Percentiles rank a stretch among this genome's conserved stretches.
phyloP scores from a whole-genome alignment of 768 basidiomycete genomes.

The Pulveroboletus ravenelii region DNA sequence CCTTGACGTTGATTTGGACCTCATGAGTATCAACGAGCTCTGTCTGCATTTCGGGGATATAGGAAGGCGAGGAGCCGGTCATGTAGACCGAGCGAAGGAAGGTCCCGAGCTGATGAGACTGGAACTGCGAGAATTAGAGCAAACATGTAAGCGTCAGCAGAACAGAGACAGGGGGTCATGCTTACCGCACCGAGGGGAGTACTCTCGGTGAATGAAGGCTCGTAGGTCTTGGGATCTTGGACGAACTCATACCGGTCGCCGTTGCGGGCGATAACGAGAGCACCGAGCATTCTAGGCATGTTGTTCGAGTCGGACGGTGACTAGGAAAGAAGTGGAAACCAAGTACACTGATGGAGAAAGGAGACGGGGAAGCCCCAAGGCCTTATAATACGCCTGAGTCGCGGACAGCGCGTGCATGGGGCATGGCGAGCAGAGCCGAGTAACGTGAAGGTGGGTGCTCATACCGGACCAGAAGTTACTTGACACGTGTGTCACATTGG shows the following conservation, averaged over 20 bases:
- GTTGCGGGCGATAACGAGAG: slow-evolving; percentile 73
- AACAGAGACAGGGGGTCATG: background rate
- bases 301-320: slow-evolving; percentile 12
- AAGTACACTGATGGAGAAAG: slow-evolving; percentile 15
- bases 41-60: slow-evolving; percentile 58
- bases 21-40: slow-evolving; percentile 72
- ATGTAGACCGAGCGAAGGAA: slow-evolving; percentile 65
- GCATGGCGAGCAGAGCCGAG: slow-evolving; percentile 27
- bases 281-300: slow-evolving; percentile 62
- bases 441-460: slow-evolving; percentile 19
- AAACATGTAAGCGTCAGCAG: background rate
- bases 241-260: slow-evolving; percentile 67
- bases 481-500: slow-evolving; percentile 23
- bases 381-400: slow-evolving; percentile 22
- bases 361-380: slow-evolving; percentile 4
- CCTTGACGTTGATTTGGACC: slow-evolving; percentile 75
- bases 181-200: slow-evolving; percentile 73
- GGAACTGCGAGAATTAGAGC: slow-evolving; percentile 38
- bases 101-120: slow-evolving; percentile 62
- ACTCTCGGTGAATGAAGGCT: slow-evolving; percentile 57
- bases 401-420: slow-evolving; percentile 25
- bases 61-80: slow-evolving; percentile 58
- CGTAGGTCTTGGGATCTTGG: slow-evolving; percentile 69
- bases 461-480: slow-evolving; percentile 15
- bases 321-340: slow-evolving; percentile 16